phyloP scores from a whole-genome alignment of 371 early-diverging fungal genomes.

The Mortierella sp. region DNA sequence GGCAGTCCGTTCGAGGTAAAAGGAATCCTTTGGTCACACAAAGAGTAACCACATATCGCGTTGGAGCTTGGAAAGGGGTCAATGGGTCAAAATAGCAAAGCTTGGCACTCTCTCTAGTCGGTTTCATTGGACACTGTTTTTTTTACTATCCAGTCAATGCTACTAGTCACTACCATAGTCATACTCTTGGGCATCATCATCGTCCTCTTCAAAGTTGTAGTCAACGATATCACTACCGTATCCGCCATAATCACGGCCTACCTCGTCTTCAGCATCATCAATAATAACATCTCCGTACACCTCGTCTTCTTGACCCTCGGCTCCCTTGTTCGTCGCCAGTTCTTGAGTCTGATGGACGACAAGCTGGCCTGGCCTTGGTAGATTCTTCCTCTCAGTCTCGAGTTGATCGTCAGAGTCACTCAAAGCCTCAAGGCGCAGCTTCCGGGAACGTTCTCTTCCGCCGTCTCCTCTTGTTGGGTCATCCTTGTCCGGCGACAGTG shows the following conservation, averaged over 20 bases:
- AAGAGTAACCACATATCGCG: not conserved
- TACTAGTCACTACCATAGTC: not conserved
- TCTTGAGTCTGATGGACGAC: not conserved
- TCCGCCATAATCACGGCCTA: not conserved
- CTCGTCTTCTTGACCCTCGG: not conserved
- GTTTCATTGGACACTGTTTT: not conserved
- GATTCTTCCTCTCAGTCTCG: not conserved
- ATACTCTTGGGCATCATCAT: constrained; percentile 7
- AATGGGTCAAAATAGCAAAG: not conserved
- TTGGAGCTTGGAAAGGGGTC: not conserved
- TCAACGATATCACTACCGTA: not conserved
- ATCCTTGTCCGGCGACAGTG: not conserved
- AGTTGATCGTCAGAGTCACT: not conserved
- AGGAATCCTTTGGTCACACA: not conserved
- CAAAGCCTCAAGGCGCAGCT: not conserved
- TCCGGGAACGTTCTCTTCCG: constrained; percentile 6
- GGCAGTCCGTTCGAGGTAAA: not conserved
- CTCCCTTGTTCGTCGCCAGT: not conserved
- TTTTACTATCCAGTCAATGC: not conserved
- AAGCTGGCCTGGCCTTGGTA: not conserved
- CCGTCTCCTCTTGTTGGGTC: not conserved
- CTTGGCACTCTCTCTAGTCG: not conserved
- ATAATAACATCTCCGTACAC: not conserved
- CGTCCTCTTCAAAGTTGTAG: constrained; percentile 1
- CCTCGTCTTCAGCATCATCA: not conserved